Evolutionary conservation across 805 yeast species (phyloP).

Genomic region (Ogataea ramenticola): DNA sequence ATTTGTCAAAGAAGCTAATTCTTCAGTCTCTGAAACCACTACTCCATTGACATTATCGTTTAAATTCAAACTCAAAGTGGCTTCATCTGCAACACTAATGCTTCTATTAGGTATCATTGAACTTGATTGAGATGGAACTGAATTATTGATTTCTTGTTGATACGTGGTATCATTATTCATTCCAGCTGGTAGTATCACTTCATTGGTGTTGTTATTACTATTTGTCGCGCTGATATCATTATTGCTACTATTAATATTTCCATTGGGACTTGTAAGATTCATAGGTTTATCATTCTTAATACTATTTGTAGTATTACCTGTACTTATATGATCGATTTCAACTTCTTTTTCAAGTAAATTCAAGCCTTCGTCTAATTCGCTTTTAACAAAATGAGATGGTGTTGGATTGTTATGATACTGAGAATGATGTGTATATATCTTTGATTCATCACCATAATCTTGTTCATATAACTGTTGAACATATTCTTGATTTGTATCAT

Average conservation of each 20-base stretch:
- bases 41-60: slow-evolving; percentile 24
- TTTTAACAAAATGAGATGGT: slow-evolving; percentile 1
- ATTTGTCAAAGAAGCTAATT: slow-evolving; percentile 26
- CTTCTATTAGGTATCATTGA: not conserved
- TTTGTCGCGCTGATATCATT: not conserved
- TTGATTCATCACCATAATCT: slow-evolving; percentile 17
- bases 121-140: no score
- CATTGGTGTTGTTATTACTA: no score
- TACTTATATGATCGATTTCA: not conserved
- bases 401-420: slow-evolving; percentile 19
- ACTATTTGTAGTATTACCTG: no score
- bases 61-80: slow-evolving; percentile 20
- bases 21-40: slow-evolving; percentile 25
- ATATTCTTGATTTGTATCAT: slow-evolving; percentile 14
- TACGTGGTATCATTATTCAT: no score
- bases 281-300: no score
- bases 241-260: not conserved
- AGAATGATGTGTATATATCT: slow-evolving; percentile 17
- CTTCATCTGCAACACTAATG: slow-evolving; percentile 16
- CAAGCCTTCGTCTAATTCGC: not conserved
- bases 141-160: no score
- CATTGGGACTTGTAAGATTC: no score
- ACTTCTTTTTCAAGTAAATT: not conserved
- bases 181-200: no score
- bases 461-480: slow-evolving; percentile 27